Evolutionary conservation across 2,329 filamentous ascomycete genomes (phyloP), one percentile per base, ranked within the genome.

Genomic region (Claviceps spartinae): DNA sequence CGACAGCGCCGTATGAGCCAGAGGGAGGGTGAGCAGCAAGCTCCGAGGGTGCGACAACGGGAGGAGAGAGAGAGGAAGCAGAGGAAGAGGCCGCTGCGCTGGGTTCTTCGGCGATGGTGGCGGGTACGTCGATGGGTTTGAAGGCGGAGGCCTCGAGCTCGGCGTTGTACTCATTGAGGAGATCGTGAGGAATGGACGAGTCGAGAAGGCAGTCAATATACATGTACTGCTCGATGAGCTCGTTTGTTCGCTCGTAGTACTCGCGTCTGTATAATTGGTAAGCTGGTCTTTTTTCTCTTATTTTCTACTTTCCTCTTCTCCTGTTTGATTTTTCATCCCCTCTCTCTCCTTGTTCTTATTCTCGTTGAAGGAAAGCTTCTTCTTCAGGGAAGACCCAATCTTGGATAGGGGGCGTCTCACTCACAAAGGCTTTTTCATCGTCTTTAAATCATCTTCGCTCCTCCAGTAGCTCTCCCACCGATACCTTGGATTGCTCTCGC

Each of bases 131-230:
- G 53, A 79, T 62, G 48, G 72, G 70, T 47, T 72, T 73, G 56
- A 79, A 75, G 24, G 74, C 74, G 41, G 73, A 76, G 20, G 73
- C 72, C 44, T 78, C 73, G 48, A 81, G 72, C 56, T 84, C 73
- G 57, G 83, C 65, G 38, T 68, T 83, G 67, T 95, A 96, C 67
- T 96, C 90, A 63, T 94, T 90, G 53, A 97, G 82, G 45, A 97
- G 74, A 60, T 91, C 84, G 63, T 95, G 90, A 2, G 90, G 90
- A n/a, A 95, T 79, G 34, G 88, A 90, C 8, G 88, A 95, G 68
- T 95, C 89, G 55, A 97, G 77, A 52, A 97, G 74, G 50, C 85
- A 81, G 68, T 96, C 91, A 60, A 96, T 95, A 65, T 94, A 96
- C 56, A 94, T 75, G 65, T 96, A 97, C 65, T 95, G 86, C 65